A percentile compares a stretch with the other conserved stretches of the same genome.
Conservation (phyloP, 768 basidiomycete species). For the Termitomyces sp. region DNA sequence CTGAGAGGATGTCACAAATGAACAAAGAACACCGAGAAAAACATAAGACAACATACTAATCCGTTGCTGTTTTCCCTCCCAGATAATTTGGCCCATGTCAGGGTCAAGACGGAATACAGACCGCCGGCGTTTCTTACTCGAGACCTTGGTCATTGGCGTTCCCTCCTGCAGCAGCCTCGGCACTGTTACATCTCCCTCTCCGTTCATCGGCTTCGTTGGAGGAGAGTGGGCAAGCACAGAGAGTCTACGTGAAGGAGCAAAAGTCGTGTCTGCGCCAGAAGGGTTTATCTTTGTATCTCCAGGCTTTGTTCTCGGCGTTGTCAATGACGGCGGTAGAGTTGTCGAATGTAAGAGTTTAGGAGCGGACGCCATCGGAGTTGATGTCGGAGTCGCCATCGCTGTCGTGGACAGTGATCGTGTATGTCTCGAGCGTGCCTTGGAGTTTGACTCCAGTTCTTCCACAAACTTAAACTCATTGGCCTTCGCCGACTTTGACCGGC, state of each 20-base stretch:
- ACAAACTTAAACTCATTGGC: conserved; percentile 1
- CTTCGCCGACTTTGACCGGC: conserved; percentile 22
- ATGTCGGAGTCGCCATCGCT: conserved; percentile 3
- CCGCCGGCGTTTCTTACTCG: conserved; percentile 69
- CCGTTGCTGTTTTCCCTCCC: conserved; percentile 66
- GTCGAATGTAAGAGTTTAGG: conserved; percentile 5
- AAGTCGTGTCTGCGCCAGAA: not conserved
- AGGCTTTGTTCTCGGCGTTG: not conserved
- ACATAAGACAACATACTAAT: conserved; percentile 54
- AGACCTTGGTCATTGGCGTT: conserved; percentile 78
- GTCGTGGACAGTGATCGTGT: conserved; percentile 7
- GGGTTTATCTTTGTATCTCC: not conserved
- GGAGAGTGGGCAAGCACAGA: conserved; percentile 9
- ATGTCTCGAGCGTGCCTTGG: conserved; percentile 3
- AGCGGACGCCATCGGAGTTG: conserved; percentile 1
- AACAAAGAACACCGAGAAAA: conserved; percentile 17
- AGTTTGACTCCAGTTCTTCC: not conserved
- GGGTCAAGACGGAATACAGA: conserved; percentile 69
- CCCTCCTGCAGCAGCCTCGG: conserved; percentile 57
- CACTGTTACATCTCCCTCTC: conserved; percentile 33
- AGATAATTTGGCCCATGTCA: conserved; percentile 77
- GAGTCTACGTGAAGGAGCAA: conserved; percentile 1
- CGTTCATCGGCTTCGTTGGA: conserved; percentile 7
- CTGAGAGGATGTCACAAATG: conserved; percentile 30
- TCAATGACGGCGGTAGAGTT: not conserved